Base-by-base conservation (phyloP, 805 yeast genomes). In the Metschnikowia sp. region DNA sequence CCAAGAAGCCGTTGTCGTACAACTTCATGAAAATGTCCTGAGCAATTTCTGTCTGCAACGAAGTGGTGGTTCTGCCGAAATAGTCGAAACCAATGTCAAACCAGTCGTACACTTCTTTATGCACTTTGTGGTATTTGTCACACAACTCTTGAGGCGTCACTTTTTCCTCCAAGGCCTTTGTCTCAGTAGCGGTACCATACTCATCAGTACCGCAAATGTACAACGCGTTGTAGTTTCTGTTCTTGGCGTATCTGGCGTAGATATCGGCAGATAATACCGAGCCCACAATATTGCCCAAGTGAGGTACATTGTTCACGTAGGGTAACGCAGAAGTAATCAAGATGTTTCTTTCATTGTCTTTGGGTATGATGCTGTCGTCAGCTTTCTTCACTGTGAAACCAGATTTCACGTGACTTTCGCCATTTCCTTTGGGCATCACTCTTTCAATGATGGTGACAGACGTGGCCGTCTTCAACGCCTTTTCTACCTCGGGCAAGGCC, bases 131-230 rank as follows among this genome's bases (percentile, higher is more conserved):
- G 69, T 88, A 94, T 68, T 92, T 94, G 68, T 86, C 89, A 77
- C 98, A 94, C 58, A 94, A 76, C 64, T 89, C 85, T 59, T 81
- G 75, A 42, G 99, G 99, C 3, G 96, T 79, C 50, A 88, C 86
- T 36, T 86, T 83, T 63, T 94, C 99, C 66, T 92, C 98, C 42
- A 94, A 72, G 10, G 99, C 99, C 71, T 92, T 94, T 29, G 99
- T 94, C 69, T 94, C 99, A 12, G 99, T 94, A 40, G 99, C 99
- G 48, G 99, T 94, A 65, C 99, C 99, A 65, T 94, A 94, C 72
- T 94, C 99, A 66, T 94, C 99, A 34, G 99, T 94, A 72, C 99
- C 99, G 70, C 99, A 90, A 48, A 94, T 71, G 62, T 74, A 94
- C 54, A 94, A 72, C 18, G 96, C 76, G 66, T 91, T 94, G 72